These are phyloP conservation scores for Solanum chacoense DNA, from an alignment of 305 asterid species.

Conservation along the genomic window DNA sequence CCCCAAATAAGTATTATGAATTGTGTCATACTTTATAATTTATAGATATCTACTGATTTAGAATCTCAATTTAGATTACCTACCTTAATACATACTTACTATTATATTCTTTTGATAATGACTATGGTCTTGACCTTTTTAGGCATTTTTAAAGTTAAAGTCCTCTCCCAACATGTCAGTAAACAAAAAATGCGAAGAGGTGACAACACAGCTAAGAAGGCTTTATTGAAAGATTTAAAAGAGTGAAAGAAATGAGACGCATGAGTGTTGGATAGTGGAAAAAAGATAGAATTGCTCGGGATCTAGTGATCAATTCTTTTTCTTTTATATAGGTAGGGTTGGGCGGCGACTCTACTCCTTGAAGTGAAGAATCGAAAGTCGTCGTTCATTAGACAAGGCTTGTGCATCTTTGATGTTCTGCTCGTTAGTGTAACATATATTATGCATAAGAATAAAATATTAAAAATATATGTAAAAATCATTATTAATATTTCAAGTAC, in stretches of 20 bases:
- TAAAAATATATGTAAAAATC: not conserved
- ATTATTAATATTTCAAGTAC: too few relatives aligned
- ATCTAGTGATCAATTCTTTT: too few relatives aligned
- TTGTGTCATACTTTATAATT: not conserved
- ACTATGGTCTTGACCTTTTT: not conserved
- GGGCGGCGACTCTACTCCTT: too few relatives aligned
- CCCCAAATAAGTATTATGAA: not conserved
- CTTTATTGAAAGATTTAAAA: too few relatives aligned
- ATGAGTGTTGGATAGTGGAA: too few relatives aligned
- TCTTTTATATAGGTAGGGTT: too few relatives aligned
- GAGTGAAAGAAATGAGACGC: too few relatives aligned
- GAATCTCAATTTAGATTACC: not conserved
- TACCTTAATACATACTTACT: not conserved
- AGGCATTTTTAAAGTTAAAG: not conserved
- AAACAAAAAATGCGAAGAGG: not conserved
- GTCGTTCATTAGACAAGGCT: too few relatives aligned
- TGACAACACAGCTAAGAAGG: not conserved
- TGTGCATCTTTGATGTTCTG: too few relatives aligned
- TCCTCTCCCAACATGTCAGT: not conserved
- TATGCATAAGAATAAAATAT: not conserved
- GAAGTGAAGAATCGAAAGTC: too few relatives aligned
- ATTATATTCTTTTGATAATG: not conserved
- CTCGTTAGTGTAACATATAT: too few relatives aligned
- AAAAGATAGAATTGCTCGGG: too few relatives aligned
- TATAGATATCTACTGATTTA: not conserved